Evolutionary conservation across 2,329 filamentous ascomycete genomes (phyloP), one percentile per base, ranked within the genome.

Genomic region (Cladosporium oxysporum): DNA sequence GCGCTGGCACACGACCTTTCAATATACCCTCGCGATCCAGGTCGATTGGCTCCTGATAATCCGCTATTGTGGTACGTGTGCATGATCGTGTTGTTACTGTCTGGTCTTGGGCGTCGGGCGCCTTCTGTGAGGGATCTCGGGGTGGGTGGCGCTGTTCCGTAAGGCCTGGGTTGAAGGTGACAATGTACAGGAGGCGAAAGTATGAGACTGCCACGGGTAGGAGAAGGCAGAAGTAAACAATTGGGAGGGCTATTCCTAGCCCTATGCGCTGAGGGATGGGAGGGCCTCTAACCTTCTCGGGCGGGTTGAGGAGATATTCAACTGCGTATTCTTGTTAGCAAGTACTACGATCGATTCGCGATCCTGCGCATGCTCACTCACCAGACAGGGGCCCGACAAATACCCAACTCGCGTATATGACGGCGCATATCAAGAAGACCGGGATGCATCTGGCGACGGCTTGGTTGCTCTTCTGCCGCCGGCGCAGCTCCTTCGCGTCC

Each of bases 171-270:
- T 93, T 86, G 70, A 82, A 82, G 66, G 87, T 84, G 60, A 96
- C 88, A 37, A 86, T 85, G 68, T 88, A 80, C 50, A 93, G 77
- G 11, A 93, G 85, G 69, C 93, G 90, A 23, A 90, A 74, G 77
- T 96, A 97, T 23, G 89, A 84, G 35, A 82, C 72, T 28, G 89
- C 74, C 73, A 92, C 85, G 33, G 90, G 82, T 18, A 91, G 71
- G 53, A 97, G 82, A 63, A 96, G 82, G 62, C 93, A 62, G 73
- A 90, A 90, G 78, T 91, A 93, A 28, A 93, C 78, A 31, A 88
- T 85, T 53, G 96, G 82, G 65, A 97, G 85, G 14, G 86, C 87
- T 66, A 90, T 85, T 50, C 88, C 92, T 33, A 88, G 80, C 63
- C 85, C 84, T 66, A 80, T 74, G 80, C 84, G 79, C 74, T 78